A percentile compares a stretch with the other conserved stretches of the same genome.
Conservation (phyloP, 306 rosid genomes). For the Rubus parviflorus region DNA sequence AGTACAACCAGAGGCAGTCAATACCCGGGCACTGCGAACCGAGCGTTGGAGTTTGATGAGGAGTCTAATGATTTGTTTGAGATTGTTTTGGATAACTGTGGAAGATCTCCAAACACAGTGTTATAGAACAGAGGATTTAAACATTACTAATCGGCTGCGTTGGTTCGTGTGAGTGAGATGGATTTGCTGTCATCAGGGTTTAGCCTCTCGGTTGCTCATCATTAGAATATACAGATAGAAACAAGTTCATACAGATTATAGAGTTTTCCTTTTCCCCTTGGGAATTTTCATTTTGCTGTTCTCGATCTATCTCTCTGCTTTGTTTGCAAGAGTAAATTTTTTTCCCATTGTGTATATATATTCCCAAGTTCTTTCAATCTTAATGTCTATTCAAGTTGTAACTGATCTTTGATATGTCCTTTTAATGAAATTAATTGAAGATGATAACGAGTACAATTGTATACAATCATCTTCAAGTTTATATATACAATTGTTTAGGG, state of each 20-base stretch:
- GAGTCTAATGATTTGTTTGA: conserved; percentile 54
- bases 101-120: conserved; percentile 26
- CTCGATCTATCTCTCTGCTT: not conserved
- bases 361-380: not conserved
- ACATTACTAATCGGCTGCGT: not conserved
- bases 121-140: not conserved
- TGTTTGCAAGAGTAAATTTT: conserved; percentile 1
- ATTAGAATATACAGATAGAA: conserved; percentile 10
- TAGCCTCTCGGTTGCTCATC: conserved; percentile 5
- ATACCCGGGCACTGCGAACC: conserved; percentile 17
- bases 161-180: not conserved
- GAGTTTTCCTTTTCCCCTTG: not conserved
- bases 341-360: conserved; percentile 1
- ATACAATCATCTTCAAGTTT: too few relatives aligned
- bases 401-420: not conserved
- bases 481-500: too few relatives aligned
- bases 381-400: not conserved
- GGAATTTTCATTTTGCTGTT: not conserved
- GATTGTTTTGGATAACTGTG: conserved; percentile 41
- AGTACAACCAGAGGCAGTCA: conserved; percentile 40
- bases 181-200: conserved; percentile 5
- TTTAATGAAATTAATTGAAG: not conserved
- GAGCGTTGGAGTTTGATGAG: conserved; percentile 33
- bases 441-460: not conserved
- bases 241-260: conserved; percentile 11